phyloP scores from a whole-genome alignment of 345 rosid genomes.

The Turnera subulata region DNA sequence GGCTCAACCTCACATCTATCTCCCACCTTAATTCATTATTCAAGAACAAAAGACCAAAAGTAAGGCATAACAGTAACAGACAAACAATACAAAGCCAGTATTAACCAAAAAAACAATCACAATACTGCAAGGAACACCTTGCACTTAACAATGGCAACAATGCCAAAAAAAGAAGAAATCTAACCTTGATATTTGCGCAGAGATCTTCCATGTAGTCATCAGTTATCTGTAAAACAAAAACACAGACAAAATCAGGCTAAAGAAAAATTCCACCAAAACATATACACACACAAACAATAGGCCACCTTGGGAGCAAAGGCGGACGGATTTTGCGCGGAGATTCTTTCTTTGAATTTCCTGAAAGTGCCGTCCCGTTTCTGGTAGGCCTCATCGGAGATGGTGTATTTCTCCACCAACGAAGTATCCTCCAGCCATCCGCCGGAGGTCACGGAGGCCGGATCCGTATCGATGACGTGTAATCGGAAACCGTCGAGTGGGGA shows the following conservation, averaged over 20 bases:
- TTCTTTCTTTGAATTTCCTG: constrained; percentile 74
- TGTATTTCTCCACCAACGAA: constrained; percentile 78
- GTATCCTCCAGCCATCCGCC: constrained; percentile 98
- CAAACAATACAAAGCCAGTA: too few species aligned
- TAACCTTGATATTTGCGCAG: constrained; percentile 61
- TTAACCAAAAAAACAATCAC: too few species aligned
- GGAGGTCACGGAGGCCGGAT: constrained; percentile 83
- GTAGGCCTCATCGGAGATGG: constrained; percentile 79
- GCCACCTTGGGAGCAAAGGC: constrained; percentile 65
- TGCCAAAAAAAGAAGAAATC: constrained; percentile 5
- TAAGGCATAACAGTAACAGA: too few species aligned
- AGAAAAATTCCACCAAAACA: background rate
- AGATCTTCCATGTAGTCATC: constrained; percentile 74
- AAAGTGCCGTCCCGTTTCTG: constrained; percentile 67
- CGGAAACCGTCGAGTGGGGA: constrained; percentile 82
- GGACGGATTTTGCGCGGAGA: constrained; percentile 58
- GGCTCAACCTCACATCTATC: constrained; percentile 93
- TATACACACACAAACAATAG: too few species aligned
- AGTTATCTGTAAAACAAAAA: constrained; percentile 39
- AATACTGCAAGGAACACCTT: too few species aligned
- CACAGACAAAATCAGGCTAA: background rate
- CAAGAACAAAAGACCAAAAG: too few species aligned
- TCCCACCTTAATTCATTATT: too few species aligned
- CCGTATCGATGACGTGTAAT: constrained; percentile 73
- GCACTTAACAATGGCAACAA: background rate